A percentile compares a stretch with the other conserved stretches of the same genome.
Evolutionary conservation across 805 yeast genomes (phyloP).

Genomic region (Kuraishia piskuri): DNA sequence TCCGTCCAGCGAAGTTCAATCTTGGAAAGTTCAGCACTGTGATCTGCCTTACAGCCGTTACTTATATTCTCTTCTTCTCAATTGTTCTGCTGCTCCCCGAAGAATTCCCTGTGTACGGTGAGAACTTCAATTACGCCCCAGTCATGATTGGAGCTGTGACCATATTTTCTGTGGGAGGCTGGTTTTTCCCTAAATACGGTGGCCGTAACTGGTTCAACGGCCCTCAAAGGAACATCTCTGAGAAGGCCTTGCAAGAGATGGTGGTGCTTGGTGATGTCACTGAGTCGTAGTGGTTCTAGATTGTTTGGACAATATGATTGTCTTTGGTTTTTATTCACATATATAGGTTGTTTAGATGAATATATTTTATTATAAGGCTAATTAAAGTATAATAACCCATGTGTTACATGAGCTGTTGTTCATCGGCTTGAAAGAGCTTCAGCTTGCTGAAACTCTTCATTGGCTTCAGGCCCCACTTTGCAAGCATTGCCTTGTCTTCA

Average conservation of each 20-base stretch:
- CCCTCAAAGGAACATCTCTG: background rate
- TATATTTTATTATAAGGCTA: too few relatives aligned
- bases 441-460: conserved; percentile 35
- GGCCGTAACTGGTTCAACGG: background rate
- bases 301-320: background rate
- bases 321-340: background rate
- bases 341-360: background rate
- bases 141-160: background rate
- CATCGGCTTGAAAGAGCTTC: background rate
- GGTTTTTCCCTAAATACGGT: background rate
- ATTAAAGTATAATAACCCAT: too few relatives aligned
- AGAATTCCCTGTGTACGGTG: background rate
- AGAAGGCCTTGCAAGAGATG: background rate
- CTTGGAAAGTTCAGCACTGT: background rate
- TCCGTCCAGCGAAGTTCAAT: background rate
- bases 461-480: conserved; percentile 60
- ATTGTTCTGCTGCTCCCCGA: background rate
- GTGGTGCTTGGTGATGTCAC: background rate
- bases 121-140: background rate
- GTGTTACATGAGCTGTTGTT: background rate
- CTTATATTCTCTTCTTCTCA: background rate
- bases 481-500: conserved; percentile 61
- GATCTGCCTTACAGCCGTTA: background rate
- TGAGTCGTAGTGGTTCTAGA: background rate
- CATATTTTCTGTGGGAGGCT: background rate